Conservation (phyloP, 2,329 filamentous ascomycete genomes). For the Claviceps purpurea region DNA sequence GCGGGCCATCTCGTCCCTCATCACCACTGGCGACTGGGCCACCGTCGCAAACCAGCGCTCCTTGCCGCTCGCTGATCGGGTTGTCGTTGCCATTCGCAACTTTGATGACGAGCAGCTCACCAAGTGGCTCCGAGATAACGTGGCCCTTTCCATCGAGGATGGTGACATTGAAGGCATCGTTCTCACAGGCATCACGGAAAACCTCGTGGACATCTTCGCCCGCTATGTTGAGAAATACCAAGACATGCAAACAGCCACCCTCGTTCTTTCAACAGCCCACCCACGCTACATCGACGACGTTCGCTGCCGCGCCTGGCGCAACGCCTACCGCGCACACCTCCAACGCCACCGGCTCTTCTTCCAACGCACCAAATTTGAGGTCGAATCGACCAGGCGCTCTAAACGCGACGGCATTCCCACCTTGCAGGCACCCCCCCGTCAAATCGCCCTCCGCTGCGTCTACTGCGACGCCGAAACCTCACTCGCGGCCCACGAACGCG, state of each 20-base stretch:
- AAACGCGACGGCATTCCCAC: conserved; percentile 49
- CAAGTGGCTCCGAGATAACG: conserved; percentile 54
- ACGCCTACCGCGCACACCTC: conserved; percentile 55
- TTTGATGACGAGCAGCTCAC: conserved; percentile 49
- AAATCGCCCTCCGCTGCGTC: conserved; percentile 62
- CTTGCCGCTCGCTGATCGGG: conserved; percentile 60
- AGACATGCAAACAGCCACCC: conserved; percentile 66
- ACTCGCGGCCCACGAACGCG: conserved; percentile 25
- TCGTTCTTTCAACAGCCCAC: conserved; percentile 60
- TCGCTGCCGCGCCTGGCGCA: conserved; percentile 62
- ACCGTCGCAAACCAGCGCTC: conserved; percentile 60
- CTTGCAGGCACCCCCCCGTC: conserved; percentile 50
- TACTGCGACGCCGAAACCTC: conserved; percentile 56
- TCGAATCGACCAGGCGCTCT: conserved; percentile 59
- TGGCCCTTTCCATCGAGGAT: conserved; percentile 43
- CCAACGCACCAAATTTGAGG: conserved; percentile 64
- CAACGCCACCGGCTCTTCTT: conserved; percentile 63
- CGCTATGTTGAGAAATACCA: conserved; percentile 62
- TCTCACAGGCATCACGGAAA: conserved; percentile 62
- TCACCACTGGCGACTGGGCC: conserved; percentile 64
- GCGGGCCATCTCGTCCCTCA: conserved; percentile 64
- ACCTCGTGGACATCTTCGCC: conserved; percentile 60
- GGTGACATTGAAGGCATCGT: conserved; percentile 69
- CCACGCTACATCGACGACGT: conserved; percentile 67
- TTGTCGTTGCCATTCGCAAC: conserved; percentile 58